Conservation (phyloP, 2,329 filamentous ascomycete genomes). For the Nemania abortiva region DNA sequence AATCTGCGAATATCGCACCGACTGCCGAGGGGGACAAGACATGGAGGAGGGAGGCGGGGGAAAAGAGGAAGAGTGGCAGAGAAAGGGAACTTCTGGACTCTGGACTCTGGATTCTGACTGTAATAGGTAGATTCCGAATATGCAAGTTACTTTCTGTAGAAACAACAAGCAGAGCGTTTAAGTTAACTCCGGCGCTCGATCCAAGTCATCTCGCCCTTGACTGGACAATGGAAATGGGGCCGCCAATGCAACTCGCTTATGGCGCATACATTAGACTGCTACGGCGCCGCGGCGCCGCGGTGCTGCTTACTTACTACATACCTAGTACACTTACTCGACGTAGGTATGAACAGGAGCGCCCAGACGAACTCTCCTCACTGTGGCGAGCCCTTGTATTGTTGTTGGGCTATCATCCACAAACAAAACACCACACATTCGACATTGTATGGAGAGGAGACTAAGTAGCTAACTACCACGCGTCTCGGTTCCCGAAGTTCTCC, state of each 20-base stretch:
- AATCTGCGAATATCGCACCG: slow-evolving; percentile 3
- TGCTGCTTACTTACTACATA: not conserved
- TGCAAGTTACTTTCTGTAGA: not conserved
- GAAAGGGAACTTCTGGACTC: not conserved
- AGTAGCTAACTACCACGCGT: too few species aligned
- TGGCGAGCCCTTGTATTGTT: too few species aligned
- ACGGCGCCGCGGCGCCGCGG: not conserved
- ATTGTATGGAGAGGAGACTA: too few species aligned
- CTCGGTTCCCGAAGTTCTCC: too few species aligned
- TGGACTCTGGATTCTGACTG: too few species aligned
- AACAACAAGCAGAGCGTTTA: not conserved
- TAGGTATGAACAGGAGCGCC: too few species aligned
- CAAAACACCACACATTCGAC: too few species aligned
- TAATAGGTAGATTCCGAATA: slow-evolving; percentile 27
- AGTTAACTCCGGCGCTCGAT: not conserved
- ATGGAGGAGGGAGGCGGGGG: not conserved
- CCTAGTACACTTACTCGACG: not conserved
- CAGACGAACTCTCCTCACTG: too few species aligned
- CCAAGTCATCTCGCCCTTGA: not conserved
- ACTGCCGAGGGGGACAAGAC: slow-evolving; percentile 3
- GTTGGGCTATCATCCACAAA: too few species aligned
- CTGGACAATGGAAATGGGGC: not conserved
- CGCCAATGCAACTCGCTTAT: slow-evolving; percentile 5
- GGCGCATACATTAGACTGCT: not conserved
- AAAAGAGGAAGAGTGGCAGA: not conserved